Evolutionary conservation across 352 stramenopile species (phyloP), one percentile per base, ranked within the genome.

Genomic region (Phytophthora megakarya): DNA sequence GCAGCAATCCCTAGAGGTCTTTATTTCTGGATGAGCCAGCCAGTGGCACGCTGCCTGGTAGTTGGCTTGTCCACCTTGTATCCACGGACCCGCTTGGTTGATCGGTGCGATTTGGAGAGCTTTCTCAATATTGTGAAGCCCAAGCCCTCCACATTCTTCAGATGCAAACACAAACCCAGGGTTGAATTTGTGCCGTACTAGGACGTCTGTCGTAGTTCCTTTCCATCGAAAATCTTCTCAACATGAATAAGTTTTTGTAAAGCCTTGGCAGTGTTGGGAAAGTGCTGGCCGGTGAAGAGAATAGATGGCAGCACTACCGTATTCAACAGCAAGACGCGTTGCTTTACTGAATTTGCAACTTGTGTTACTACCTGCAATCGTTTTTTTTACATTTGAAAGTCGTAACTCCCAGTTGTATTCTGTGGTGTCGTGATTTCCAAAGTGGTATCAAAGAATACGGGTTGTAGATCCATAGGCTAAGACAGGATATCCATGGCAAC

Each of bases 71-170:
- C n/a, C 19, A 16, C 16, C 21, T 10, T 46, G 33, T 16, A 56
- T 28, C 33, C 48, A 56, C 25, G n/a, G 13, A 16, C 46, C 48
- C 9, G 35, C 48, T 7, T 46, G 33, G 25, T 56, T 56, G 19
- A 45, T 37, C 10, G 33, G 32, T 21, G 48, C 46, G 5, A n/a
- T 37, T 25, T 35, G 22, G 11, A 56, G 39, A 7, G 48, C 48
- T n/a, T 26, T 2, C 21, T 13, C 48, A 9, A 56, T 56, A 33
- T 47, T 37, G 35, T 56, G 48, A 9, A 56, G 35, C 8, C 48
- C 48, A 23, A 56, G 19, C 1, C 48, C 48, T 9, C 48, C 48
- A 18, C 33, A 21, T 8, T 47, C 40, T 30, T 47, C 40, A 15
- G 40, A 15, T 3, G 40, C 18, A 19, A 47, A 47, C 30, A 47